Percentiles rank a stretch among this genome's conserved stretches.
Conservation (phyloP, 1,139 yeast genomes). For the Blastobotrys proliferans region DNA sequence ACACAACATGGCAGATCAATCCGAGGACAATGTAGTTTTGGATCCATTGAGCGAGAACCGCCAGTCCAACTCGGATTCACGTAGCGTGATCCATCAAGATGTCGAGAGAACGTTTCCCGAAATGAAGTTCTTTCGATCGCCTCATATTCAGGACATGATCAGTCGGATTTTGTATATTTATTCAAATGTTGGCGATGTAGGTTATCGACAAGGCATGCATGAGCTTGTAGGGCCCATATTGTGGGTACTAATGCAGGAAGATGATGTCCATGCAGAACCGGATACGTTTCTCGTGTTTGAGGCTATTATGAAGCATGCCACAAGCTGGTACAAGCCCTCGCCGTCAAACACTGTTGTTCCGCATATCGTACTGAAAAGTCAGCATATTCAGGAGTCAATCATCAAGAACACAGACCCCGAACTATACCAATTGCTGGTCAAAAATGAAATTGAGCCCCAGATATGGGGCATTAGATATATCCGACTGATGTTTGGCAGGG, state of each 20-base stretch:
- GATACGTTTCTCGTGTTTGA: slow-evolving; percentile 30
- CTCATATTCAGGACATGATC: slow-evolving; percentile 34
- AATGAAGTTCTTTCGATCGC: slow-evolving; percentile 42
- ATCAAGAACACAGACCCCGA: slow-evolving; percentile 37
- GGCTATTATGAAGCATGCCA: slow-evolving; percentile 32
- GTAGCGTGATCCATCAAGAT: slow-evolving; percentile 39
- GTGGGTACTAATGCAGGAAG: slow-evolving; percentile 27
- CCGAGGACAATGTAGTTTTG: background rate
- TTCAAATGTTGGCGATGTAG: slow-evolving; percentile 48
- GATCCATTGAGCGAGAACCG: slow-evolving; percentile 10
- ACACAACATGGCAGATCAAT: background rate
- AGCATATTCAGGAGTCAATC: slow-evolving; percentile 36
- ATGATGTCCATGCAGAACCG: slow-evolving; percentile 10
- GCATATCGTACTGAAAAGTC: slow-evolving; percentile 31
- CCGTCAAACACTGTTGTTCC: slow-evolving; percentile 22
- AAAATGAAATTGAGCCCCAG: slow-evolving; percentile 51
- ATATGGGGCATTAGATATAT: slow-evolving; percentile 59
- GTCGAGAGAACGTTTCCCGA: slow-evolving; percentile 61
- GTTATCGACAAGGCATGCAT: slow-evolving; percentile 63
- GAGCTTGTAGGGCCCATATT: slow-evolving; percentile 51
- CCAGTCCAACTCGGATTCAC: no score
- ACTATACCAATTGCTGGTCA: slow-evolving; percentile 34
- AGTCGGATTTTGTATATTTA: slow-evolving; percentile 49
- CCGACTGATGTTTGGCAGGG: slow-evolving; percentile 49
- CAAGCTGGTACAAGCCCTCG: slow-evolving; percentile 30